phyloP scores from a whole-genome alignment of 306 rosid genomes.

The Cucurbita pepo region DNA sequence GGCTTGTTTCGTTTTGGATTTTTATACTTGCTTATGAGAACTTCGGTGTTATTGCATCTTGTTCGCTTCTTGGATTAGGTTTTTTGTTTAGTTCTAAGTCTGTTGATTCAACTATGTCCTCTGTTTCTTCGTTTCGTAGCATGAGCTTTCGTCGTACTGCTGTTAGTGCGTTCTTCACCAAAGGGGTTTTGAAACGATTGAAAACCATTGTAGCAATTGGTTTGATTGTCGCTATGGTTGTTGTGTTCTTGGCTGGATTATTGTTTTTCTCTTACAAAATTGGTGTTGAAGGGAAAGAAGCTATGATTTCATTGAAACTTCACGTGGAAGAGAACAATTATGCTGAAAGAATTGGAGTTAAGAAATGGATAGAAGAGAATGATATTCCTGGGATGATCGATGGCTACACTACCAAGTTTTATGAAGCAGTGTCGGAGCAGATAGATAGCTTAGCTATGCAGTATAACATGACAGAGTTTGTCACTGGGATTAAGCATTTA shows the following conservation, averaged over 20 bases:
- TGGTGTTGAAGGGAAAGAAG: conserved; percentile 90
- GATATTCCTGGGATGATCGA: conserved; percentile 82
- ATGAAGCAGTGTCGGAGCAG: conserved; percentile 70
- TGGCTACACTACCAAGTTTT: conserved; percentile 52
- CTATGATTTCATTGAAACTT: conserved; percentile 58
- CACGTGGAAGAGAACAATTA: conserved; percentile 79
- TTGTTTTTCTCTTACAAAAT: conserved; percentile 78
- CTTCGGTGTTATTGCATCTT: conserved; percentile 45
- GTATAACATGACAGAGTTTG: conserved; percentile 75
- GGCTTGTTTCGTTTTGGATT: conserved; percentile 66
- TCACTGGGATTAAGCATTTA: conserved; percentile 74
- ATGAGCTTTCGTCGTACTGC: conserved; percentile 52
- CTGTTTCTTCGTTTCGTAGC: conserved; percentile 52
- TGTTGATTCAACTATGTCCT: conserved; percentile 65
- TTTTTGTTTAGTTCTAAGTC: conserved; percentile 48
- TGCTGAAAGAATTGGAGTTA: conserved; percentile 67
- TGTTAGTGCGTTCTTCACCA: conserved; percentile 55
- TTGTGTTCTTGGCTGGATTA: conserved; percentile 58
- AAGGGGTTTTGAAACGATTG: conserved; percentile 46
- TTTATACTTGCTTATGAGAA: conserved; percentile 59
- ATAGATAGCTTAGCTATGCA: conserved; percentile 78
- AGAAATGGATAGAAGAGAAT: conserved; percentile 93
- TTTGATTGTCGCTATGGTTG: conserved; percentile 58
- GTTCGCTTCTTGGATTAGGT: conserved; percentile 43
- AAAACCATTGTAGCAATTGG: conserved; percentile 68